Base-by-base conservation (phyloP, 768 basidiomycete species). In the Lactifluus subvellereus region DNA sequence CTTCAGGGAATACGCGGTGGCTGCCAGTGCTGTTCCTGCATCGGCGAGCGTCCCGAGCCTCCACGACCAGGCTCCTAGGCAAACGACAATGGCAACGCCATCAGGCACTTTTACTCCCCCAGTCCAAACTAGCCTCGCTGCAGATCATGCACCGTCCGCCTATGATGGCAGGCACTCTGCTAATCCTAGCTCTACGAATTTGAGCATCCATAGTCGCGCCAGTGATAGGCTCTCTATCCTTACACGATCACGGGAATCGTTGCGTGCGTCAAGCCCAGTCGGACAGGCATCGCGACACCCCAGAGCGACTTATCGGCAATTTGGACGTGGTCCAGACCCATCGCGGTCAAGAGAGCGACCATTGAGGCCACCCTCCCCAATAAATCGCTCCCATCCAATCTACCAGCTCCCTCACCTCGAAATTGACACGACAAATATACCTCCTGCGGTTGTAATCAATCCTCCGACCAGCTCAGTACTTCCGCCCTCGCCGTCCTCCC, bases 181-280 rank as follows among this genome's bases (percentile, higher is more conserved):
- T n/a, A 37, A 50, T n/a, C 40, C 33, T 47, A 60, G 58, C 14
- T 30, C 54, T 27, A 22, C 18, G 18, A 55, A 51, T 48, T 22
- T 60, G 40, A 64, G 58, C 50, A 55, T 18, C 14, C 63, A 47
- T 8, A 64, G 63, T 11, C 62, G 52, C n/a, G 59, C 63, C 48
- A 51, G 49, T 38, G 58, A 60, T 50, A 64, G 54, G 40, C 27
- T 32, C 2, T 64, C 63, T 14, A 38, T 55, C 6, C 22, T 59
- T 18, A 45, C 62, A n/a, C 42, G 14, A 30, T 60, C 58, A 13
- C 40, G 40, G 33, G 48, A 55, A 9, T 51, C 54, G 6, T 20
- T 59, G 1, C 58, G 49, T 4, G 11, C 9, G 3, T 4, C 57
- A 10, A 11, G 14, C 0, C n/a, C 58, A 30, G 22, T 32, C 2